Evolutionary conservation across 2,329 filamentous ascomycete species (phyloP), one percentile per base, ranked within the genome.

Genomic region (Clarireedia sp.): DNA sequence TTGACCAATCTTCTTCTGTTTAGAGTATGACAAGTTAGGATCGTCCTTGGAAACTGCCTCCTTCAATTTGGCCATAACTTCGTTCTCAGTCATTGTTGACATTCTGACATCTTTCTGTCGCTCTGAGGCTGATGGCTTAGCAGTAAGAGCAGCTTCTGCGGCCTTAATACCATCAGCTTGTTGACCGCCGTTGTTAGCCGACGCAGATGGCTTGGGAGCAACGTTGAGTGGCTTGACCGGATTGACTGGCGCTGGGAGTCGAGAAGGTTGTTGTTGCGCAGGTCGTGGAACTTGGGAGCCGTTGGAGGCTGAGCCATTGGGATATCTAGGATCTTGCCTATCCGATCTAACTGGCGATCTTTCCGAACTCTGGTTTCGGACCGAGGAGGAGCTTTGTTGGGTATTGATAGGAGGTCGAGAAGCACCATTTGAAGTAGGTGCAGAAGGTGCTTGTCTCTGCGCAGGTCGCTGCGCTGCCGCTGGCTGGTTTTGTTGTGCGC

Each of bases 1-100:
- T 71, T 99, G 94, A 19, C 94, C 94, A 71, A 99, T 97, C 80
- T 99, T 99, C 81, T 96, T 96, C 74, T 97, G 94, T 77, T 99
- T 99, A 67, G 91, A 92, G 76, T 99, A 99, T 23, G 91, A 96
- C 62, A 95, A 78, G 66, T 95, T 87, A 52, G 94, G 94, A 68
- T 95, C 91, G 58, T 96, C 90, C 71, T 95, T 95, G 60, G 91
- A 96, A 1, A 99, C 94, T 7, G 94, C 92, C 62, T 95, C 89
- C 69, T 91, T 88, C 53, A 99, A 79, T 69, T 90, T 94, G 62
- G 89, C 86, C 94, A 99, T 99, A 56, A 99, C 94, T 71, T 99
- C 92, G 61, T 81, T 87, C 73, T 99, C 94, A 9, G 89, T 89
- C 94, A 99, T 97, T 64, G 89, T 95, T 38, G 92, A 97, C 90